phyloP scores from a whole-genome alignment of 2,329 filamentous ascomycete genomes.

The Diplodia mutila region DNA sequence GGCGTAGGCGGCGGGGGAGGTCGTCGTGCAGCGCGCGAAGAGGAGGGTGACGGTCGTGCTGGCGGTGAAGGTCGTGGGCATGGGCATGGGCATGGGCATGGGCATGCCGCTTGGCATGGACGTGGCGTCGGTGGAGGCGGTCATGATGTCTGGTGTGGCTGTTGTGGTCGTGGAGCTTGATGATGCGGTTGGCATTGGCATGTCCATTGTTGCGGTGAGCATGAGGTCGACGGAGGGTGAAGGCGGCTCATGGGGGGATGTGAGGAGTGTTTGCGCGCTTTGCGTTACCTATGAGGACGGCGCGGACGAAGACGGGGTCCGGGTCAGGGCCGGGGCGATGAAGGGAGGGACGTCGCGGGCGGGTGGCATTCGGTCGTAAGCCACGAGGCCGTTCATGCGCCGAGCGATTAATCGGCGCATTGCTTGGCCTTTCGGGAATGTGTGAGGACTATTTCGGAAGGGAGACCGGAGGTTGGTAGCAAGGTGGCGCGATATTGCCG shows the following conservation, averaged over 20 bases:
- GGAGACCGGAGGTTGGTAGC: neutral
- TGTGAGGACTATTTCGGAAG: neutral
- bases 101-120: neutral
- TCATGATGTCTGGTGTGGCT: neutral
- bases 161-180: neutral
- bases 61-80: slow-evolving; percentile 36
- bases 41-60: slow-evolving; percentile 37
- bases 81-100: slow-evolving; percentile 19
- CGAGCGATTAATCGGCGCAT: neutral
- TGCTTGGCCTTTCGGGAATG: neutral
- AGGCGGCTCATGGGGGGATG: too few relatives aligned
- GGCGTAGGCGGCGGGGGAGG: slow-evolving; percentile 33
- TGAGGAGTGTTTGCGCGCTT: too few relatives aligned
- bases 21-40: slow-evolving; percentile 37
- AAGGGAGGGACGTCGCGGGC: too few relatives aligned
- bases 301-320: too few relatives aligned
- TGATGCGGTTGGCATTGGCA: neutral
- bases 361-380: too few relatives aligned
- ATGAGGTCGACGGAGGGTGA: neutral
- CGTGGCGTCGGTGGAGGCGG: neutral
- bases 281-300: too few relatives aligned
- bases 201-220: too few relatives aligned
- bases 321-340: neutral
- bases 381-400: neutral
- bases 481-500: neutral